Percentiles rank a stretch among this genome's conserved stretches.
Conservation (phyloP, 2,329 filamentous ascomycete species). For the Colletotrichum sansevieriae region DNA sequence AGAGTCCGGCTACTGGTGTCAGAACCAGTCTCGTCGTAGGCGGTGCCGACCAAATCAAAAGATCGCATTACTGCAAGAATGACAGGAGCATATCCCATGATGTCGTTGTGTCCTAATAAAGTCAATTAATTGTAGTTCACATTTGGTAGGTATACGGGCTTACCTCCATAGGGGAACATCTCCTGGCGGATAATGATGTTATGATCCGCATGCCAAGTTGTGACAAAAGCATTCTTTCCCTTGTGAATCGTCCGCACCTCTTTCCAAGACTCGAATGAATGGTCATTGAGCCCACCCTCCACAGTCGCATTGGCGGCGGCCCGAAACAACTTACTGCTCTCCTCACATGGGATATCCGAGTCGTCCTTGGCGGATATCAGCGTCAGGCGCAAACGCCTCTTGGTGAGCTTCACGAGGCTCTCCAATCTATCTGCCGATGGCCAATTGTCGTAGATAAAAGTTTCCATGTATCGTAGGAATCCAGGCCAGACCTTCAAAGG, state of each 20-base stretch:
- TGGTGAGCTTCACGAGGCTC: constrained; percentile 66
- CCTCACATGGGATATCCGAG: constrained; percentile 81
- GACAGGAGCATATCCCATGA: constrained; percentile 75
- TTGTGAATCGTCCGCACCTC: constrained; percentile 58
- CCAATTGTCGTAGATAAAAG: constrained; percentile 85
- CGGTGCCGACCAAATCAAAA: constrained; percentile 61
- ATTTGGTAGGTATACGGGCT: constrained; percentile 44
- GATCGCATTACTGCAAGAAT: constrained; percentile 74
- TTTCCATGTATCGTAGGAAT: constrained; percentile 71
- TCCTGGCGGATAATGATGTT: constrained; percentile 67
- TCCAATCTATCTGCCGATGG: constrained; percentile 75
- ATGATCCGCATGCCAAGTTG: constrained; percentile 58
- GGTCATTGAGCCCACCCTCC: constrained; percentile 51
- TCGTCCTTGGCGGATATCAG: constrained; percentile 88
- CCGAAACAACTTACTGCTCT: constrained; percentile 74
- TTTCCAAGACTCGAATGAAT: constrained; percentile 59
- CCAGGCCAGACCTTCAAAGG: constrained; percentile 78
- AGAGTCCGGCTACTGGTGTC: constrained; percentile 20
- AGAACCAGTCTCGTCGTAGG: constrained; percentile 34
- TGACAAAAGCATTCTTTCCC: constrained; percentile 62
- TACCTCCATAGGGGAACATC: constrained; percentile 67
- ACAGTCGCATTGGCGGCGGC: constrained; percentile 68
- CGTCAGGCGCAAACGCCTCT: constrained; percentile 71
- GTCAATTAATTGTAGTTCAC: constrained; percentile 30
- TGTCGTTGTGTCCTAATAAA: constrained; percentile 73